These are phyloP conservation scores for Nakazawaea ambrosiae DNA, from an alignment of 805 yeast species.

Conservation along the genomic window DNA sequence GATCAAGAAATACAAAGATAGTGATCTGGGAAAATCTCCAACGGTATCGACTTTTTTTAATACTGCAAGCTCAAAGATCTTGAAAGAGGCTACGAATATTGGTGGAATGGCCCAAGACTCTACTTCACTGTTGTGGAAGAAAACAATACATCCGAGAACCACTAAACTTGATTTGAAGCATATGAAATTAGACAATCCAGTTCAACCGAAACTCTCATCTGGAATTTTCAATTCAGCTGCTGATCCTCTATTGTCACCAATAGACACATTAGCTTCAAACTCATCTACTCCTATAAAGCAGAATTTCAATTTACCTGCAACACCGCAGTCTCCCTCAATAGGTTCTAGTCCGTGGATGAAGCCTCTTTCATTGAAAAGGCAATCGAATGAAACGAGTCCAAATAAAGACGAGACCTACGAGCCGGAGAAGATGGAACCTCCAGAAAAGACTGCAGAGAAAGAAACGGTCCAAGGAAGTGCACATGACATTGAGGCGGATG, in stretches of 20 bases:
- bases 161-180: constrained; percentile 18
- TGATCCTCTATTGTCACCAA: constrained; percentile 4
- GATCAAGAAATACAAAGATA: constrained; percentile 26
- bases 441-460: no score
- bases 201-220: constrained; percentile 21
- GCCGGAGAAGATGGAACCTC: no score
- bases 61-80: constrained; percentile 5
- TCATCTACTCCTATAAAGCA: background rate
- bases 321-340: constrained; percentile 4
- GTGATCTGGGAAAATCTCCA: constrained; percentile 8
- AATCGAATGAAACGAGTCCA: no score
- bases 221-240: constrained; percentile 25
- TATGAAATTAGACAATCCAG: constrained; percentile 27
- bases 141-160: constrained; percentile 23
- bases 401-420: no score
- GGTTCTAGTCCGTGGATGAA: constrained; percentile 12
- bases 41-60: constrained; percentile 19
- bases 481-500: no score
- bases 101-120: constrained; percentile 22
- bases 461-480: no score
- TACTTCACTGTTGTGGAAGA: constrained; percentile 24
- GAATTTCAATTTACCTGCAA: background rate
- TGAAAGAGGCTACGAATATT: constrained; percentile 13
- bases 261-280: background rate
- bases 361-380: constrained; percentile 12